phyloP scores from a whole-genome alignment of 495 filamentous ascomycete species.

The Penicillium pulvis region DNA sequence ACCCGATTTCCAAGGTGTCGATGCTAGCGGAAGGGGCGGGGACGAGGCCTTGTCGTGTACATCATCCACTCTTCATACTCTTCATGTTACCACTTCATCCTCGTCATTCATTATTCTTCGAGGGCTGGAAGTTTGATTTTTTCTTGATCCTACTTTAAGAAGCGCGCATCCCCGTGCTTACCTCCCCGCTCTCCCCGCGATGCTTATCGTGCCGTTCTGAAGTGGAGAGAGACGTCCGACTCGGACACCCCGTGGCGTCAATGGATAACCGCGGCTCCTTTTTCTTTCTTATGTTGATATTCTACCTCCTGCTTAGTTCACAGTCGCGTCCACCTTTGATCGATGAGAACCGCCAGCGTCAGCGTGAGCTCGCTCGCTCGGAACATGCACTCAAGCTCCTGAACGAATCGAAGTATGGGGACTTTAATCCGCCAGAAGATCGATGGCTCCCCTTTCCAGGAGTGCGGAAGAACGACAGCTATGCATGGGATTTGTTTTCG shows the following conservation, averaged over 20 bases:
- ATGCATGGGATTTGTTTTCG: slow-evolving; percentile 67
- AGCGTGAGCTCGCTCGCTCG: slow-evolving; percentile 50
- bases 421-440: slow-evolving; percentile 61
- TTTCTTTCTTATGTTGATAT: slow-evolving; percentile 50
- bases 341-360: slow-evolving; percentile 48
- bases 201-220: slow-evolving; percentile 29
- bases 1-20: slow-evolving; percentile 8
- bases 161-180: neutral
- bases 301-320: slow-evolving; percentile 52
- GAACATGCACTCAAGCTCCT: slow-evolving; percentile 63
- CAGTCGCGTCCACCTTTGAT: slow-evolving; percentile 47
- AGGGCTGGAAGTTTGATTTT: slow-evolving; percentile 4
- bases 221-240: slow-evolving; percentile 31
- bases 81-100: slow-evolving; percentile 18
- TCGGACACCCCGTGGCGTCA: slow-evolving; percentile 34
- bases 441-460: slow-evolving; percentile 78
- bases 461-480: slow-evolving; percentile 69
- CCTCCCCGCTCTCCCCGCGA: slow-evolving; percentile 21
- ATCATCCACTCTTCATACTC: slow-evolving; percentile 39
- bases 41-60: slow-evolving; percentile 30
- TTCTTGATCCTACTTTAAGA: neutral
- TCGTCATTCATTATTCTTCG: slow-evolving; percentile 30
- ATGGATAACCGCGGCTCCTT: slow-evolving; percentile 55
- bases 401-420: slow-evolving; percentile 72
- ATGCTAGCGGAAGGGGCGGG: slow-evolving; percentile 23